Base-by-base conservation (phyloP, 192 early-diverging fungal genomes). In the Podila minutissima region DNA sequence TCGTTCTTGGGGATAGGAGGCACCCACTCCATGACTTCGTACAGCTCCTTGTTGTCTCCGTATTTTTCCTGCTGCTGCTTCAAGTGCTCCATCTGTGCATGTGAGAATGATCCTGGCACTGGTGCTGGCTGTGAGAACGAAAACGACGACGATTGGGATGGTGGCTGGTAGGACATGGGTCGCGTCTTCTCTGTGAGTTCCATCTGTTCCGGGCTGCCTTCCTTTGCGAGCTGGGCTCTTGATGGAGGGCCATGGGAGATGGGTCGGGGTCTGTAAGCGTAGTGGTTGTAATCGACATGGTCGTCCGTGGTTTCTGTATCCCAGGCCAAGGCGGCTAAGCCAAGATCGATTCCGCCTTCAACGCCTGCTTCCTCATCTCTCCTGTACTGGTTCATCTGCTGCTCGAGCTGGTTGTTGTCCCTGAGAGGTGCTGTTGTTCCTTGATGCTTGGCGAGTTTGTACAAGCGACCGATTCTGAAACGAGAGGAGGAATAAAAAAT, bases 281-380 rank as follows among this genome's bases (percentile, higher is more conserved):
- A 81, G 35, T 81, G 77, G 58, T 66, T 73, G 38, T 66, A 81
- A 26, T 81, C 77, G 46, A 81, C 57, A 66, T 59, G 38, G 19
- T 81, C 77, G 15, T 81, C 77, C 71, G 69, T 71, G 0, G 77
- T 81, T 9, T 81, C 77, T 0, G 77, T 81, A 31, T 81, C 77
- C 77, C 77, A 81, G 11, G 77, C 77, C 33, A 81, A 24, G 38
- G 70, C 35, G 17, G 69, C 69, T 7, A 71, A 48, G 0, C 71
- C 66, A 1, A 81, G 66, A 53, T 81, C 77, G 17, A 81, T 81
- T 22, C 77, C 77, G 17, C n/a, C 29, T 46, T 79, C 67, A 8
- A 37, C 57, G 17, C 28, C 38, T 19, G 53, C 68, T 17, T 71
- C 75, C 28, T 69, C 63, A 7, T 61, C 50, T 7, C 58, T 48